phyloP scores from a whole-genome alignment of 2,329 filamentous ascomycete species.

The Rhynchosporium agropyri region DNA sequence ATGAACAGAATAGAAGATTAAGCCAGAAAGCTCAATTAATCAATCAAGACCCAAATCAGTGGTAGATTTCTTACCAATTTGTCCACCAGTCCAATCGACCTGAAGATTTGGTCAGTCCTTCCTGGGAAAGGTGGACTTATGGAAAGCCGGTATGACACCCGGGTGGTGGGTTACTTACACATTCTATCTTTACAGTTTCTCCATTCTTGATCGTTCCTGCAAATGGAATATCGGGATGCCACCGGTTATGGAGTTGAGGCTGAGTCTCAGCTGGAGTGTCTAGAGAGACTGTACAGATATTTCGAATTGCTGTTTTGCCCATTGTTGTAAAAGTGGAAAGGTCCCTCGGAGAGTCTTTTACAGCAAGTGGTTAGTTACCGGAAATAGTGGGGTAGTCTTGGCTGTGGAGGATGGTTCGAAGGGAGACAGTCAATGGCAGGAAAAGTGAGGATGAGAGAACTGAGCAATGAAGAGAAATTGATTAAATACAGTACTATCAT shows the following conservation, averaged over 20 bases:
- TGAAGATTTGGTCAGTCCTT: constrained; percentile 12
- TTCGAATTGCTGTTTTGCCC: constrained; percentile 63
- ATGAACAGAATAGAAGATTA: neutral
- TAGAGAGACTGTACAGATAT: constrained; percentile 72
- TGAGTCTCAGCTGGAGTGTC: constrained; percentile 73
- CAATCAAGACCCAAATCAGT: too few species aligned
- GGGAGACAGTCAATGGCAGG: neutral
- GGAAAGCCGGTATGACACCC: too few species aligned
- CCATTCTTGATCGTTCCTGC: constrained; percentile 74
- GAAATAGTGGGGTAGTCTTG: constrained; percentile 8
- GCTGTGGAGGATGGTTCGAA: neutral
- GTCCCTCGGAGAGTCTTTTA: neutral
- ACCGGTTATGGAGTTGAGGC: constrained; percentile 76
- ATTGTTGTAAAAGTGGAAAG: constrained; percentile 40
- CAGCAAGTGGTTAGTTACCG: too few species aligned
- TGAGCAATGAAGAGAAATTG: neutral
- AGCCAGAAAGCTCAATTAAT: neutral
- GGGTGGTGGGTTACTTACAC: constrained; percentile 45
- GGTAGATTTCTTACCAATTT: constrained; percentile 62
- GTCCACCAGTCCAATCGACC: constrained; percentile 64
- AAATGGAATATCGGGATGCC: constrained; percentile 87
- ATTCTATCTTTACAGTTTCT: constrained; percentile 93
- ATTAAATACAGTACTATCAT: neutral
- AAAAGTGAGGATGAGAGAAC: neutral
- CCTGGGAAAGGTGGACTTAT: too few species aligned